Base-by-base conservation (phyloP, 2,329 filamentous ascomycete genomes). In the Cladorrhinum sp. region DNA sequence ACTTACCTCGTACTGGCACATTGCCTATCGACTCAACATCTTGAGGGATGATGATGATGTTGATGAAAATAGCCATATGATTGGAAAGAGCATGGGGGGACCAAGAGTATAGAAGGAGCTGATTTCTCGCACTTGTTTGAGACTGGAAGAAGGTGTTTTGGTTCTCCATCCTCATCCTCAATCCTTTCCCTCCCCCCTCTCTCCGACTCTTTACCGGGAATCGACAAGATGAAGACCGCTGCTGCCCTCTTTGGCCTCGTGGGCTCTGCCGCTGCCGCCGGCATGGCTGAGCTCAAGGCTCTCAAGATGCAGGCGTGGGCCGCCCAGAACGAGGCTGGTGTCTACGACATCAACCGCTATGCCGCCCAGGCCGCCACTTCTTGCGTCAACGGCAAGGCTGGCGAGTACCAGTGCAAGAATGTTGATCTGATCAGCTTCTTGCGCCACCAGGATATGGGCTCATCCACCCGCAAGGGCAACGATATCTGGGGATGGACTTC, bases 401-500 rank as follows among this genome's bases (percentile, higher is more conserved):
- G 54, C 32, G 59, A 64, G 53, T 62, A 62, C 50, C 29, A 51
- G 55, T 61, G 58, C 58, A 61, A 55, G 50, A 58, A 64, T 38
- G 59, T 64, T 36, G 56, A 64, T 22, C 22, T 64, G 13, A 29
- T 61, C 38, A 45, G 41, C 10, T 64, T 64, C 50, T 41, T 64
- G 50, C 55, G 56, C 45, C 62, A 64, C 38, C 59, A 61, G 52
- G 59, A 61, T 27, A 52, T 64, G 55, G 59, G 59, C 32, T 64
- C 62, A 5, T 54, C 48, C 29, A 61, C 56, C 18, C 48, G 56
- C 22, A 51, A 53, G 25, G 62, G 62, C 16, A 64, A 61, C 57
- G 59, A 61, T 27, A 55, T 61, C 49, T 64, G 62, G 62, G 62
- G 81, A 3, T 83, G 81, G 81, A 81, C 79, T 0, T 78, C 80